Evolutionary conservation across 1,139 yeast species (phyloP), one percentile per base, ranked within the genome.

Genomic region (Magnusiomyces ingens): DNA sequence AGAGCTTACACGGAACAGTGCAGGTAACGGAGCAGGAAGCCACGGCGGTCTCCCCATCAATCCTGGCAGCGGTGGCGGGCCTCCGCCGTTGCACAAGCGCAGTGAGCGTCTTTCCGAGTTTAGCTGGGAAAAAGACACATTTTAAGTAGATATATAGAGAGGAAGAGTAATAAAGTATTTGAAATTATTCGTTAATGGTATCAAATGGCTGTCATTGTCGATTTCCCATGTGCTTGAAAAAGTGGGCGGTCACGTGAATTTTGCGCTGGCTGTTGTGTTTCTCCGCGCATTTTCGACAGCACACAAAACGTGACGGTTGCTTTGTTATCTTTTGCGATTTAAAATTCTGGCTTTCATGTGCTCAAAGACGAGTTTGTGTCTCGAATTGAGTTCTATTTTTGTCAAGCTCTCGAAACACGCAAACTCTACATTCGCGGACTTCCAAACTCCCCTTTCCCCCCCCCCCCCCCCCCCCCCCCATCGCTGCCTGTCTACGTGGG

Each of bases 81-180:
- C 32, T 26, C 32, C 32, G 8, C 32, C 32, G 32, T 8, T 26
- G 32, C 32, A 26, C 26, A 12, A 49, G 17, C 42, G 51, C 35
- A 41, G 53, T 35, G 55, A 57, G 18, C 56, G 67, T 21, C 60
- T 60, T 8, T 61, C 65, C 3, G 66, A 58, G 42, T 64, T 64
- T 53, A 61, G 63, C 51, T 64, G 67, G 67, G 65, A 64, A 42
- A 63, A 63, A 50, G 66, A 64, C 50, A 59, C 64, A 3, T 64
- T 64, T 52, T 64, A 19, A 46, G 4, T n/a, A n/a, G n/a, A n/a
- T 5, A 26, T 26, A 26, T 26, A 26, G 32, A 26, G 32, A 26
- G 32, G 4, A 26, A 26, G n/a, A n/a, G n/a, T n/a, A 19, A 40
- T 40, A 21, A n/a, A 17, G 17, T 15, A 40, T 40, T 17, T n/a